Evolutionary conservation across 306 rosid species (phyloP).

Genomic region (Rosa rugosa): DNA sequence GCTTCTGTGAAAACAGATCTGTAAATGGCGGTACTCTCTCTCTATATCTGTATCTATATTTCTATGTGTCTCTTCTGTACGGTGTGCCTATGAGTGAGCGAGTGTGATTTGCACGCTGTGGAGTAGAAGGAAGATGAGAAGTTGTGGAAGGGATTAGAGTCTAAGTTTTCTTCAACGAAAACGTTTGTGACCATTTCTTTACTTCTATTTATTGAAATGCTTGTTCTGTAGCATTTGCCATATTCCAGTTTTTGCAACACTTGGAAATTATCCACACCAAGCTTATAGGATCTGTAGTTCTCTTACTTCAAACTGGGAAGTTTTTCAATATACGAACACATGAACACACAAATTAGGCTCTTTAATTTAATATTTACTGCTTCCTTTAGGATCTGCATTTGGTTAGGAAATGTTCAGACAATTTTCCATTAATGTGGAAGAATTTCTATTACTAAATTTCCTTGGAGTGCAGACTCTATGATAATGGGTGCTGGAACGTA

Average conservation of each 20-base stretch:
- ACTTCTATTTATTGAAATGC: not conserved
- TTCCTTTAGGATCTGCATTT: not conserved
- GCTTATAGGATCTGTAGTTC: not conserved
- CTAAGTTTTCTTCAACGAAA: too few relatives aligned
- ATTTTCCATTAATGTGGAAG: constrained; percentile 23
- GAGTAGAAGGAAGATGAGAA: too few relatives aligned
- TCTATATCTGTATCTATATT: too few relatives aligned
- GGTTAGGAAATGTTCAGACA: constrained; percentile 8
- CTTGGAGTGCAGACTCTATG: constrained; percentile 54
- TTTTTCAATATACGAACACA: not conserved
- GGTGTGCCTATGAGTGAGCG: too few relatives aligned
- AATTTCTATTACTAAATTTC: constrained; percentile 19
- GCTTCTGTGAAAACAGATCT: too few relatives aligned
- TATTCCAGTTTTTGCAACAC: not conserved
- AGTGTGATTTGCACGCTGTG: too few relatives aligned
- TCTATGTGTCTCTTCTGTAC: too few relatives aligned
- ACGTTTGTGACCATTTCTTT: not conserved
- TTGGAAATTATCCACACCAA: not conserved
- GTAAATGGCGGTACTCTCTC: too few relatives aligned
- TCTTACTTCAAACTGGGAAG: too few relatives aligned
- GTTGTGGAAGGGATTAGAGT: too few relatives aligned
- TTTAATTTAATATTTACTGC: not conserved
- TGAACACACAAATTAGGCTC: not conserved
- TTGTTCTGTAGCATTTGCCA: not conserved
- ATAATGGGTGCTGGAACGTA: constrained; percentile 57